Conservation (phyloP, 2,329 filamentous ascomycete genomes). For the Sclerotinia subarctica region DNA sequence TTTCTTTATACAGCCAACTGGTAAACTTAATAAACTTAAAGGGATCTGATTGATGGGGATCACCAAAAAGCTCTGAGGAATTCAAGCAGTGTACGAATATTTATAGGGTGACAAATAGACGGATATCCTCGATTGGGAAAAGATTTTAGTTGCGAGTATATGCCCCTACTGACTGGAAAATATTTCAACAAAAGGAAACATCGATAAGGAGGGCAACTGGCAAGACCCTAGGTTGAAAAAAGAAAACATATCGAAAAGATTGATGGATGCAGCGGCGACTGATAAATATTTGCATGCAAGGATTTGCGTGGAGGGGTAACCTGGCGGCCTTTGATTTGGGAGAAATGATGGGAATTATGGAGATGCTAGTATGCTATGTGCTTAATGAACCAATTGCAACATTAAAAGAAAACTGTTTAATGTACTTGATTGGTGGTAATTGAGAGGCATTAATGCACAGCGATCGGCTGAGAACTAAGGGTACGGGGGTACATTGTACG, state of each 20-base stretch:
- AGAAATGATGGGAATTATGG: conserved; percentile 13
- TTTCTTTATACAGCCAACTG: neutral
- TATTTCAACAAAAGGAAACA: neutral
- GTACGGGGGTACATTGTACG: conserved; percentile 13
- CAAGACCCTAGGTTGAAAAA: neutral
- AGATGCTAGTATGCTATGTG: conserved; percentile 16
- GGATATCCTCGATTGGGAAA: conserved; percentile 6
- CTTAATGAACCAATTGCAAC: conserved; percentile 14
- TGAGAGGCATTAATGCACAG: neutral
- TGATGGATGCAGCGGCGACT: conserved; percentile 12
- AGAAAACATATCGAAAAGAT: neutral
- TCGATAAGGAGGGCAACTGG: neutral
- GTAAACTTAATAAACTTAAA: neutral
- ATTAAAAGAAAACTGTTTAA: neutral
- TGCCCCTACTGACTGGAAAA: neutral
- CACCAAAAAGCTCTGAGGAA: neutral
- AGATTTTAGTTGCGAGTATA: neutral
- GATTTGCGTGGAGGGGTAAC: conserved; percentile 20
- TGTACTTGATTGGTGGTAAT: conserved; percentile 6
- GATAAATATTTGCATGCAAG: conserved; percentile 10
- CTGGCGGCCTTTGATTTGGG: conserved; percentile 19
- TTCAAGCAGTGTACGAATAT: neutral
- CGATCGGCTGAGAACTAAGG: conserved; percentile 7
- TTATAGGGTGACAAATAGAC: neutral
- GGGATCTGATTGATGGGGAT: neutral